Base-by-base conservation (phyloP, 2,329 filamentous ascomycete species). In the Chaetomiaceae sp. region DNA sequence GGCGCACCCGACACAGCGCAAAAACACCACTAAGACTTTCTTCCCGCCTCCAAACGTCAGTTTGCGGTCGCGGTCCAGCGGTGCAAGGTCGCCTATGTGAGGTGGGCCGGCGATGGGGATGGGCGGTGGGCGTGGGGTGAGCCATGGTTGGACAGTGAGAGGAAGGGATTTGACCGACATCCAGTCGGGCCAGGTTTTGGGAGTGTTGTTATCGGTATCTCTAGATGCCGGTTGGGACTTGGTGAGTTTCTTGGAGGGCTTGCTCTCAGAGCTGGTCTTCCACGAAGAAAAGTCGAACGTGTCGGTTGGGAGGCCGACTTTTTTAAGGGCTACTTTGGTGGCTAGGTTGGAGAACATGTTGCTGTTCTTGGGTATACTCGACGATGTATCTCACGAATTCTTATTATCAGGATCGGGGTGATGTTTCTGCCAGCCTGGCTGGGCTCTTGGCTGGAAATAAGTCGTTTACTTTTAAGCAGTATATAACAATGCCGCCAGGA, bases 311-410 rank as follows among this genome's bases (percentile, higher is more conserved):
- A 83, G 65, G 63, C 80, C 80, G 46, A 74, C 74, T 64, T 80
- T 81, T 58, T 73, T 79, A 60, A 84, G 71, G 56, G 79, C 80
- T 58, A 82, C 68, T 66, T 83, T 83, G 41, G 79, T 79, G 14
- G 75, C 74, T 52, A 84, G 67, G 58, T 71, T 76, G 61, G 75
- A 75, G 63, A 83, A 74, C 80, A 82, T 83, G 29, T 13, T 37
- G 34, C 62, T 68, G 63, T 33, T 33, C 4, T 13, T 33, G 30
- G 6, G 27, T 30, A 6, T 30, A 11, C 27, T n/a, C n/a, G n/a
- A n/a, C n/a, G n/a, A n/a, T n/a, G n/a, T n/a, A n/a, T n/a, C n/a
- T n/a, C n/a, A n/a, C n/a, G n/a, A n/a, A n/a, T n/a, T n/a, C n/a
- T 33, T 14, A 33, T 14, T 14, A 13, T 14, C 3, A n/a, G n/a